A percentile compares a stretch with the other conserved stretches of the same genome.
Evolutionary conservation across 371 early-diverging fungal species (phyloP).

Genomic region (Catenaria anguillulae): DNA sequence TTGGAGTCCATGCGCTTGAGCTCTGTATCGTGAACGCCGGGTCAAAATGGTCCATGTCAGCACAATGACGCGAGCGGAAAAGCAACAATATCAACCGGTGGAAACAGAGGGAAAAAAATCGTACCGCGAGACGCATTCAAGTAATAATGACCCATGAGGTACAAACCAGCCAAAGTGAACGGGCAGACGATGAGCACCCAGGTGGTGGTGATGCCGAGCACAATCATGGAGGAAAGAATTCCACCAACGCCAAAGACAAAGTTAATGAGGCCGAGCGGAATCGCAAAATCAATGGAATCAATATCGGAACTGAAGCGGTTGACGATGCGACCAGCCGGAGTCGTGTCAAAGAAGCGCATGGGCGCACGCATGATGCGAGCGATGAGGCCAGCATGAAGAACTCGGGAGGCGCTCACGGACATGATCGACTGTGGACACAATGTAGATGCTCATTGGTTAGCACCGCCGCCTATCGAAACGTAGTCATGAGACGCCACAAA

Average conservation of each 20-base stretch:
- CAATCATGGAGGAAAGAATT: slow-evolving; percentile 37
- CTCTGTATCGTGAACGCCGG: too few relatives aligned
- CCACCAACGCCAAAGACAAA: slow-evolving; percentile 18
- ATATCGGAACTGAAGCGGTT: slow-evolving; percentile 52
- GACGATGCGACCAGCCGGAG: slow-evolving; percentile 34
- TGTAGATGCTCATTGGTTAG: too few relatives aligned
- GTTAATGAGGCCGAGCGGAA: slow-evolving; percentile 9
- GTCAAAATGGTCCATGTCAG: too few relatives aligned
- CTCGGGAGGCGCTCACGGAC: neutral
- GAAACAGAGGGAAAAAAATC: too few relatives aligned
- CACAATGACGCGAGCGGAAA: too few relatives aligned
- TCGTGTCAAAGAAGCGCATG: slow-evolving; percentile 69
- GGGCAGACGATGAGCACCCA: slow-evolving; percentile 35
- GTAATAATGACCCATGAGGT: slow-evolving; percentile 51
- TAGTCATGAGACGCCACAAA: too few relatives aligned
- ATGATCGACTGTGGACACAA: too few relatives aligned
- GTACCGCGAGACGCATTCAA: slow-evolving; percentile 51
- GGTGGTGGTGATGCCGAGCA: slow-evolving; percentile 47
- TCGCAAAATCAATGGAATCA: slow-evolving; percentile 9
- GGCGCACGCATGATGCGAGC: slow-evolving; percentile 24
- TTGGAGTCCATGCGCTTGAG: slow-evolving; percentile 64
- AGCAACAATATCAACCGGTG: too few relatives aligned
- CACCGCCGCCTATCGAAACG: too few relatives aligned
- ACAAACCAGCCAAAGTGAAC: slow-evolving; percentile 40
- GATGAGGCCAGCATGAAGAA: neutral